These are phyloP conservation scores for Mortierella sp. DNA, from an alignment of 371 early-diverging fungal species.

Conservation along the genomic window DNA sequence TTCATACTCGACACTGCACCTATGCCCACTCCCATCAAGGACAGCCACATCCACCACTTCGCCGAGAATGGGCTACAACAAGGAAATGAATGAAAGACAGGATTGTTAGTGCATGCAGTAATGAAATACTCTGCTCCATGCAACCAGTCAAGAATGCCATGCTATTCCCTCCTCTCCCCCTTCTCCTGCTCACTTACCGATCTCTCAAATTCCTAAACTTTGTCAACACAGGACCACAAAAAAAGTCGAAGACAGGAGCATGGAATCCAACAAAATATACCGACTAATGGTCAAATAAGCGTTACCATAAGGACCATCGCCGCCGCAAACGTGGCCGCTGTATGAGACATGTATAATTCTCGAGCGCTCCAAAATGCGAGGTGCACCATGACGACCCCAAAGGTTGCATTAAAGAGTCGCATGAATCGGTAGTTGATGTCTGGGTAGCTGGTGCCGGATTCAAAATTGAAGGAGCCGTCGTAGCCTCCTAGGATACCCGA, in stretches of 20 bases:
- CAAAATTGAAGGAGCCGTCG: conserved; percentile 91
- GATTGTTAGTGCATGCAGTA: background rate
- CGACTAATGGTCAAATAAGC: conserved; percentile 90
- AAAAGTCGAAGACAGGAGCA: conserved; percentile 94
- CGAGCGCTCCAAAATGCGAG: conserved; percentile 91
- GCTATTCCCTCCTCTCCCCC: background rate
- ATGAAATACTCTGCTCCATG: background rate
- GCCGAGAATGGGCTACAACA: conserved; percentile 75
- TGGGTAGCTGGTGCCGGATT: conserved; percentile 89
- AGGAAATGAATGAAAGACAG: background rate
- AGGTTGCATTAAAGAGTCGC: conserved; percentile 90
- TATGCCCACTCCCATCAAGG: conserved; percentile 88
- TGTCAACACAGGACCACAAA: conserved; percentile 80
- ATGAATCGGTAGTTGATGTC: conserved; percentile 91
- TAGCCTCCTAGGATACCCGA: conserved; percentile 92
- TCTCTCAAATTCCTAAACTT: conserved; percentile 79
- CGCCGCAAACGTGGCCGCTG: conserved; percentile 78
- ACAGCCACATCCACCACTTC: conserved; percentile 90
- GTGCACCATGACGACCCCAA: conserved; percentile 94
- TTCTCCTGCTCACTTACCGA: conserved; percentile 58
- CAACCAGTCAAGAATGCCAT: background rate
- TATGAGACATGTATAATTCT: conserved; percentile 77
- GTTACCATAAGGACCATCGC: conserved; percentile 87
- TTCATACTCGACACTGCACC: conserved; percentile 96
- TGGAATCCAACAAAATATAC: conserved; percentile 97